phyloP scores from a whole-genome alignment of 495 filamentous ascomycete genomes.

The Pyronema omphalodes region DNA sequence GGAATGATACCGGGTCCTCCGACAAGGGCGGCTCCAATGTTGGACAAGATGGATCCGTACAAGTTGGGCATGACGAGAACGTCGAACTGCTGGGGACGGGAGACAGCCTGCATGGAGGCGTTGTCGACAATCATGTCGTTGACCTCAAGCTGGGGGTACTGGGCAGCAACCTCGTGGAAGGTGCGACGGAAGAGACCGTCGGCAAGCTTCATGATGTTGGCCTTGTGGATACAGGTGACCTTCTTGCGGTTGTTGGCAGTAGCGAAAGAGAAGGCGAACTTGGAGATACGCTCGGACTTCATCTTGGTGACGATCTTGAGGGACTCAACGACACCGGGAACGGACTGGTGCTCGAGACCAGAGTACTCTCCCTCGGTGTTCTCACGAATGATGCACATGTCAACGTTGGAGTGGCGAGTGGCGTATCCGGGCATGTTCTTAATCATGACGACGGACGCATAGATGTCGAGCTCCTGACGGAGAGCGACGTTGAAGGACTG shows the following conservation, averaged over 20 bases:
- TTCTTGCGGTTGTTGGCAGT: slow-evolving; percentile 96
- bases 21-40: slow-evolving; percentile 96
- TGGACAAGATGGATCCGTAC: slow-evolving; percentile 96
- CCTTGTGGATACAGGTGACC: slow-evolving; percentile 98
- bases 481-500: slow-evolving; percentile 99
- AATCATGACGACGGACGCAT: slow-evolving; percentile 90
- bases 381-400: slow-evolving; percentile 97
- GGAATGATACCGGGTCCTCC: slow-evolving; percentile 94
- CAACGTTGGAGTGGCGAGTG: slow-evolving; percentile 89
- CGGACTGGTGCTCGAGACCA: slow-evolving; percentile 94
- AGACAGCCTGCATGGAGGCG: slow-evolving; percentile 96
- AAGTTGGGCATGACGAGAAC: slow-evolving; percentile 99
- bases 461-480: slow-evolving; percentile 97
- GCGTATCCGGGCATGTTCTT: slow-evolving; percentile 98
- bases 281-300: slow-evolving; percentile 95
- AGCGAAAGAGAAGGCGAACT: slow-evolving; percentile 94
- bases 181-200: slow-evolving; percentile 97
- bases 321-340: slow-evolving; percentile 90
- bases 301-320: slow-evolving; percentile 98
- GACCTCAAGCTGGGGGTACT: slow-evolving; percentile 80
- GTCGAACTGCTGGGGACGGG: slow-evolving; percentile 90
- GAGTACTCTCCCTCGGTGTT: slow-evolving; percentile 99
- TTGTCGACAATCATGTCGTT: slow-evolving; percentile 99
- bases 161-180: slow-evolving; percentile 77
- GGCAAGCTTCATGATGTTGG: slow-evolving; percentile 99